Conservation (phyloP, 495 filamentous ascomycete species). For the Umbilicaria muhlenbergii region DNA sequence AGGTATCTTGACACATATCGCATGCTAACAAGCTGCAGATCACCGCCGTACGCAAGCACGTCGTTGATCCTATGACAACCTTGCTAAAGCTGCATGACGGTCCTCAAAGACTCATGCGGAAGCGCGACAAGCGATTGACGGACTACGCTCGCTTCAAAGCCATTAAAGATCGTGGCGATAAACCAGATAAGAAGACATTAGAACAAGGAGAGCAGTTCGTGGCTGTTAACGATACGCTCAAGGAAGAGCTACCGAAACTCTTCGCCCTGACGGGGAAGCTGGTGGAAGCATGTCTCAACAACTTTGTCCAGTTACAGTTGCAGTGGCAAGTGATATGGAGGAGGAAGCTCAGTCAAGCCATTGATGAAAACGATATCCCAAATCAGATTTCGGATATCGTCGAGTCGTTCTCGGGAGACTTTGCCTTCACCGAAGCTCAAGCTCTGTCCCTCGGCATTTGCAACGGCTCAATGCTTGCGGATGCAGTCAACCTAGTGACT, state of each 20-base stretch:
- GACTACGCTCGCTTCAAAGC: constrained; percentile 77
- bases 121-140: constrained; percentile 73
- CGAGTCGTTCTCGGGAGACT: constrained; percentile 57
- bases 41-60: constrained; percentile 56
- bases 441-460: constrained; percentile 36
- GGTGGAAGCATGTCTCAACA: constrained; percentile 61
- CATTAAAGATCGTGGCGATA: constrained; percentile 61
- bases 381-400: constrained; percentile 49
- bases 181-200: constrained; percentile 62
- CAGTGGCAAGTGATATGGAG: constrained; percentile 69
- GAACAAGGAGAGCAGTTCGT: constrained; percentile 76
- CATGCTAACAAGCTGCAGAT: constrained; percentile 32
- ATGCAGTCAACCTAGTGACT: constrained; percentile 33
- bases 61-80: constrained; percentile 75
- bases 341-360: constrained; percentile 57
- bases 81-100: constrained; percentile 67
- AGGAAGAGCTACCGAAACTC: constrained; percentile 80
- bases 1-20: constrained; percentile 2
- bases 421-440: constrained; percentile 36
- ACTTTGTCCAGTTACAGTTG: constrained; percentile 67
- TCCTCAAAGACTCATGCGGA: constrained; percentile 74
- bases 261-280: constrained; percentile 63
- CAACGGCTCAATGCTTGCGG: constrained; percentile 40
- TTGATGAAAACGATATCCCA: constrained; percentile 49
- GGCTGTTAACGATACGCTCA: constrained; percentile 80